phyloP scores from a whole-genome alignment of 2,329 filamentous ascomycete species.

The Rachicladosporium sp. region DNA sequence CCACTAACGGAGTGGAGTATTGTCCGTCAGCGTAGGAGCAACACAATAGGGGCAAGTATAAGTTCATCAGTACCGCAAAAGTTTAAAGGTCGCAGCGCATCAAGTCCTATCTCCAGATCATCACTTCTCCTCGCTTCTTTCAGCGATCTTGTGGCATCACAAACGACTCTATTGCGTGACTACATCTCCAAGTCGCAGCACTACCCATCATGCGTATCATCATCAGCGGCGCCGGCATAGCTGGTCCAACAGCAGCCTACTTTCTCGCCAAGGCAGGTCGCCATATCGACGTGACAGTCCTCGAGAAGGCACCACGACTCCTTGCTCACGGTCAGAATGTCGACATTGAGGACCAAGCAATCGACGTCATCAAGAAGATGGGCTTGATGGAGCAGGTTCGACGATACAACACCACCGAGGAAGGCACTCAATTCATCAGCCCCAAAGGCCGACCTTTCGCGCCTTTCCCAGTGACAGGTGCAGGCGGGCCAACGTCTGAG shows the following conservation, averaged over 20 bases:
- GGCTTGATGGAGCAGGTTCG: constrained; percentile 14
- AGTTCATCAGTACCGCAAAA: no score
- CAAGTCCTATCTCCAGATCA: no score
- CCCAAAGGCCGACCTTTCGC: constrained; percentile 10
- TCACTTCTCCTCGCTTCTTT: no score
- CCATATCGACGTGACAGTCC: constrained; percentile 9
- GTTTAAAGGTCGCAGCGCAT: no score
- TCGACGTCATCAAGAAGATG: constrained; percentile 15
- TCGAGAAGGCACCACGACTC: constrained; percentile 8
- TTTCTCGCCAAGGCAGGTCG: constrained; percentile 9
- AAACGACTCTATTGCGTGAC: no score
- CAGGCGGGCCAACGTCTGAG: constrained; percentile 31
- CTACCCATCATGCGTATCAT: constrained; percentile 6
- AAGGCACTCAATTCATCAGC: constrained; percentile 16
- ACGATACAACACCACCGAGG: constrained; percentile 11
- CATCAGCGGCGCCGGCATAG: constrained; percentile 14
- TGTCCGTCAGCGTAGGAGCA: no score
- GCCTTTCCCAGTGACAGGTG: constrained; percentile 11
- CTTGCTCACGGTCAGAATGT: constrained; percentile 16
- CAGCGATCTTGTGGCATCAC: no score
- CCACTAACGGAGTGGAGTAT: no score
- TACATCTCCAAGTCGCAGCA: no score
- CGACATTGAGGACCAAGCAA: constrained; percentile 17
- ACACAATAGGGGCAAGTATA: no score
- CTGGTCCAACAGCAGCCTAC: constrained; percentile 13